Evolutionary conservation across 306 rosid genomes (phyloP), one percentile per base, ranked within the genome.

Genomic region (Ammopiptanthus mongolicus): DNA sequence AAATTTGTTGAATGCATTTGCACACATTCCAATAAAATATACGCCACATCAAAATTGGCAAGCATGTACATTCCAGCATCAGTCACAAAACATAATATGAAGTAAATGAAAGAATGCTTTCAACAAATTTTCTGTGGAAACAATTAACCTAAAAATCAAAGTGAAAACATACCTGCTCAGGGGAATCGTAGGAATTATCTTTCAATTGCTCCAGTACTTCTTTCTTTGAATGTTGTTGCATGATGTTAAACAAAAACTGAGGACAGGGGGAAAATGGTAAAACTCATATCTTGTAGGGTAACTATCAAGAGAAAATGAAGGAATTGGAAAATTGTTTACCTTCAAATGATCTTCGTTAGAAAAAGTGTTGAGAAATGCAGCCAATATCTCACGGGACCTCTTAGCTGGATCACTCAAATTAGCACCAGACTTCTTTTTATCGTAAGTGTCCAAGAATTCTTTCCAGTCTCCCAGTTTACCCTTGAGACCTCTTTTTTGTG

Each of bases 401-500:
- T 69, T 90, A 2, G 88, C 58, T 1, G 99, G 99, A 74, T 95
- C 97, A 64, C 97, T 87, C 88, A 88, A 42, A 51, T 65, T 21
- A 34, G 90, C 64, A 73, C 99, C 97, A 18, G 86, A 81, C 82
- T 75, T 82, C 82, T 75, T 82, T 29, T 44, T 85, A 76, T 95
- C 99, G 29, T 85, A 15, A 77, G 46, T 53, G 12, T 55, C 57
- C 61, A 90, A 81, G 69, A 92, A 95, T 46, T 88, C 90, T 72
- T 90, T 92, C 99, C 99, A 95, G 48, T 77, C 88, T 80, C 99
- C 97, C 28, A 77, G 41, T 7, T 60, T 4, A 47, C 97, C 96
- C 79, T 74, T 84, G 87, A 90, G 64, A 48, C 93, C 92, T 77
- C 84, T 87, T 73, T 82, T 89, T 63, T 95, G 97, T 46, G 75